Percentiles rank a stretch among this genome's conserved stretches.
phyloP scores from a whole-genome alignment of 257 asterid genomes.

The Thymus mandschuricus region DNA sequence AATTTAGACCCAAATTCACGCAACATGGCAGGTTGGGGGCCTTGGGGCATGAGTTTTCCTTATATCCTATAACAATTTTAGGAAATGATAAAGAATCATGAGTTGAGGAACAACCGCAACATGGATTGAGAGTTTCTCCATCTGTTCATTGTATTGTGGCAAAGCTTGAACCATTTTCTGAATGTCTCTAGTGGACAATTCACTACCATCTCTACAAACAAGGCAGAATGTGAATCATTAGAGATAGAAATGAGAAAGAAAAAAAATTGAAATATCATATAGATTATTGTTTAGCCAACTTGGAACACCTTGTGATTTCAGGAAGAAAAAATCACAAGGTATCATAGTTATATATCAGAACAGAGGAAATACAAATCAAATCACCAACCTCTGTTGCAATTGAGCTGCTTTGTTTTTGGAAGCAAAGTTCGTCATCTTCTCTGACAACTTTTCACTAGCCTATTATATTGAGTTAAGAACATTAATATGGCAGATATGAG shows the following conservation, averaged over 20 bases:
- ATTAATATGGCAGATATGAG: conserved; percentile 29
- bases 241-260: conserved; percentile 18
- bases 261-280: background rate
- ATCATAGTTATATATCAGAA: conserved; percentile 7
- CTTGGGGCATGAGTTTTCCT: conserved; percentile 10
- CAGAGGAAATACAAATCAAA: background rate
- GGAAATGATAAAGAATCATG: conserved; percentile 23
- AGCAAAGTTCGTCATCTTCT: conserved; percentile 83
- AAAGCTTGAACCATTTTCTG: conserved; percentile 98
- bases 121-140: conserved; percentile 88
- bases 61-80: conserved; percentile 17
- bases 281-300: background rate
- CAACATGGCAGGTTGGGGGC: background rate
- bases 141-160: conserved; percentile 93
- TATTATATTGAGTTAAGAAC: conserved; percentile 39
- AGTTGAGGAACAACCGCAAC: conserved; percentile 71
- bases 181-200: conserved; percentile 88
- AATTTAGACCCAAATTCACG: conserved; percentile 14
- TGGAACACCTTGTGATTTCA: conserved; percentile 5
- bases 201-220: conserved; percentile 77
- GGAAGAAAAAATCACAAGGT: background rate
- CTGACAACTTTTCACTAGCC: conserved; percentile 90
- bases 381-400: conserved; percentile 83
- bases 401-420: conserved; percentile 98
- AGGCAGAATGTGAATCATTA: conserved; percentile 32